Base-by-base conservation (phyloP, 148 eudicot genomes). In the Selenicereus undatus region DNA sequence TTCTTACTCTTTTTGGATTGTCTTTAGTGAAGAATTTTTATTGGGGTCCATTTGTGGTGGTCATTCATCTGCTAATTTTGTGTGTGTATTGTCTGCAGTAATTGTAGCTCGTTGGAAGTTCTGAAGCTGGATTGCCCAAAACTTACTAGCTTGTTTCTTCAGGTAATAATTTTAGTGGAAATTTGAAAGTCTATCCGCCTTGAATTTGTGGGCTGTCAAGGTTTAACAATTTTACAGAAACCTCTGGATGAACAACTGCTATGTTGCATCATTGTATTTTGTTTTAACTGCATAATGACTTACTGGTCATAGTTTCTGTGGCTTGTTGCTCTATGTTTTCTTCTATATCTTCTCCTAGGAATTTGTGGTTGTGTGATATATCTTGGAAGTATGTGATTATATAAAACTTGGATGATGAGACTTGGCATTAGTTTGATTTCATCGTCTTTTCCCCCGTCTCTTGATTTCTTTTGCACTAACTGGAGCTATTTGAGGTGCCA, bases 141-240 rank as follows among this genome's bases (percentile, higher is more conserved):
- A 83, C 79, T 93, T 78, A 85, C 91, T 26, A 93, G 91, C 89
- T 89, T 96, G 62, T 92, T 91, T 83, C 99, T 96, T 74, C 98
- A 93, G 97, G 99, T 96, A 86, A 81, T 71, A 32, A 62, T 81
- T 81, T 71, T 80, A 24, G 51, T 70, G 39, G 9, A 51, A 16
- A 16, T 10, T 22, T 74, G 42, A 29, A 74, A 20, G 8, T 76
- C 66, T 50, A 11, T 78, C 45, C 39, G 60, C 39, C n/a, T 21
- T 65, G 66, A 30, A 2, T 72, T 39, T 30, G 1, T 5, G 13
- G 2, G 22, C 36, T 73, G 8, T 35, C 27, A 16, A 35, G 13
- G 32, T 20, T 22, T 68, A 9, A 3, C 51, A 18, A 72, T 52
- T 22, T 50, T 16, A 29, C 16, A 18, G 42, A 50, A 26, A 52